Evolutionary conservation across 2,329 filamentous ascomycete genomes (phyloP).

Genomic region (Emydomyces testavorans): DNA sequence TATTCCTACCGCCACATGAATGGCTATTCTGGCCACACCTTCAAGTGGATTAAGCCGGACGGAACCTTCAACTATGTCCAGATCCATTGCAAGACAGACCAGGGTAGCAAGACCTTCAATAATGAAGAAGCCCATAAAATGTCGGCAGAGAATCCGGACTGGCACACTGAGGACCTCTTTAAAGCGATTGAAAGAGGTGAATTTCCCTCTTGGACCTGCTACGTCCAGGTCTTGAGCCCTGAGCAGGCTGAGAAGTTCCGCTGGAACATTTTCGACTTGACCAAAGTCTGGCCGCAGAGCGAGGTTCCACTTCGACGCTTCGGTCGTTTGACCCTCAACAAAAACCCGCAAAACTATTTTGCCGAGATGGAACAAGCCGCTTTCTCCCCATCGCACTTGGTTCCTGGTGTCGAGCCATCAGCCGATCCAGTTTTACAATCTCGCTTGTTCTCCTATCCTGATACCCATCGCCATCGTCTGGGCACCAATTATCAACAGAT

Average conservation of each 20-base stretch:
- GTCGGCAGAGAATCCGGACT: constrained; percentile 50
- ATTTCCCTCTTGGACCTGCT: constrained; percentile 52
- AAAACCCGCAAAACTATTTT: constrained; percentile 57
- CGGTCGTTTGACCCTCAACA: constrained; percentile 53
- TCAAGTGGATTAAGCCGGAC: constrained; percentile 55
- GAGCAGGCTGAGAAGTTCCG: constrained; percentile 50
- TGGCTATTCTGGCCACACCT: constrained; percentile 55
- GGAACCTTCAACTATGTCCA: constrained; percentile 56
- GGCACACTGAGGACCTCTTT: constrained; percentile 52
- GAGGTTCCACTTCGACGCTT: constrained; percentile 51
- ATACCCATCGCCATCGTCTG: constrained; percentile 54
- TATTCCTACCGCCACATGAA: constrained; percentile 57
- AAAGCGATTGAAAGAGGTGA: constrained; percentile 51
- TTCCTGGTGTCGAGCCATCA: constrained; percentile 56
- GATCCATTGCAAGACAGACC: constrained; percentile 52
- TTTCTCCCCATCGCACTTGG: constrained; percentile 56
- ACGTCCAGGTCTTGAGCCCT: constrained; percentile 52
- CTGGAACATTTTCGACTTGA: constrained; percentile 58
- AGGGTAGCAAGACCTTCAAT: constrained; percentile 50
- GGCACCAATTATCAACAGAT: constrained; percentile 55
- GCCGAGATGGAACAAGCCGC: constrained; percentile 60
- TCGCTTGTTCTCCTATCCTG: constrained; percentile 59
- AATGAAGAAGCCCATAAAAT: constrained; percentile 46
- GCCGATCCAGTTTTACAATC: constrained; percentile 59
- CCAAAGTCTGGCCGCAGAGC: constrained; percentile 56